Conservation (phyloP, 305 asterid genomes). For the Striga hermonthica region DNA sequence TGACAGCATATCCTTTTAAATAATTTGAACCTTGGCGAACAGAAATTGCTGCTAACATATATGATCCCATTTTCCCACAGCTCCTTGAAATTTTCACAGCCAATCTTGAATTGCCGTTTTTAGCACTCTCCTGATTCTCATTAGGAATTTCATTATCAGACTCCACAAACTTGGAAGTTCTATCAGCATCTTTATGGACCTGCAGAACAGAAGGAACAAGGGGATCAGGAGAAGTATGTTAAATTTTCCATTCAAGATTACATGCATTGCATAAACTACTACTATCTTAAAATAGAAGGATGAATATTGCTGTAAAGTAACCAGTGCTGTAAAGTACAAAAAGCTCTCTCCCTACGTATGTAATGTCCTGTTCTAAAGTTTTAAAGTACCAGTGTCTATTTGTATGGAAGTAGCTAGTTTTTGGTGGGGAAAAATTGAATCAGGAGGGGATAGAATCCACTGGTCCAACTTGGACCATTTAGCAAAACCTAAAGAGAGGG, state of each 20-base stretch:
- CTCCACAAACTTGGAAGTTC: constrained; percentile 18
- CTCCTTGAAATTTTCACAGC: constrained; percentile 25
- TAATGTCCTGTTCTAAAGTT: too few species aligned
- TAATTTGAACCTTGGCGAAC: constrained; percentile 25
- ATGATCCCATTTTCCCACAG: constrained; percentile 25
- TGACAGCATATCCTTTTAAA: constrained; percentile 26
- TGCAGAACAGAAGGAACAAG: constrained; percentile 28
- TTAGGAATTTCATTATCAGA: constrained; percentile 16
- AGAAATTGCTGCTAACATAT: constrained; percentile 23
- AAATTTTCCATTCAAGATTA: not conserved
- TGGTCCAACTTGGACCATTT: too few species aligned
- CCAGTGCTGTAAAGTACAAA: too few species aligned
- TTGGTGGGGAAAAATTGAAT: too few species aligned
- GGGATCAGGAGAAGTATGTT: constrained; percentile 9
- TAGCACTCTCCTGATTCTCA: constrained; percentile 26
- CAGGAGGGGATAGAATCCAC: too few species aligned
- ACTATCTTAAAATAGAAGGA: too few species aligned
- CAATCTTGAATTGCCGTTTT: constrained; percentile 24
- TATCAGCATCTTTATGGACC: constrained; percentile 28
- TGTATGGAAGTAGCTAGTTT: too few species aligned
- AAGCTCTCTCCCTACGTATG: too few species aligned
- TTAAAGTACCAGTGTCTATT: too few species aligned
- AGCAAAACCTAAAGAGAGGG: too few species aligned
- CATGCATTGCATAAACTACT: not conserved
- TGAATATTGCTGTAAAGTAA: too few species aligned